Conservation (phyloP, 2,329 filamentous ascomycete genomes). For the Boeremia exigua region DNA sequence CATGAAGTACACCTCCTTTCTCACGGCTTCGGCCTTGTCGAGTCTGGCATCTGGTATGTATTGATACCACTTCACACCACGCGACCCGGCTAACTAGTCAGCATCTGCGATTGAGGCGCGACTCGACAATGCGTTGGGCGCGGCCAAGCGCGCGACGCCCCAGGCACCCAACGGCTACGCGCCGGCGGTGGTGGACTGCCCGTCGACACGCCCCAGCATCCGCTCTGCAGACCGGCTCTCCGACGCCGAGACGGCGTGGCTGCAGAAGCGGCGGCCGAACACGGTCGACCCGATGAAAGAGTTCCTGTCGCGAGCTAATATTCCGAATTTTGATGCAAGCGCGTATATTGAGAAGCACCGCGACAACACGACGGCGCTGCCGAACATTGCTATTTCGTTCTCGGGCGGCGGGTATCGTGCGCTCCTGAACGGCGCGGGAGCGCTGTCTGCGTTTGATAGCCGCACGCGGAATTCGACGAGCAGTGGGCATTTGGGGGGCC, state of each 20-base stretch:
- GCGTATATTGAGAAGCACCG: constrained; percentile 69
- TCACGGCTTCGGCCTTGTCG: constrained; percentile 39
- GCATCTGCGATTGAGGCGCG: constrained; percentile 9
- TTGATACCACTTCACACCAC: too few species aligned
- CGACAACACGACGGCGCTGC: constrained; percentile 63
- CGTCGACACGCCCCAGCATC: constrained; percentile 70
- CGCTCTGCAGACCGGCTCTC: constrained; percentile 70
- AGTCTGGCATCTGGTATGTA: constrained; percentile 40
- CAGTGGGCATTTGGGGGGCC: constrained; percentile 74
- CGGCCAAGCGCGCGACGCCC: constrained; percentile 54
- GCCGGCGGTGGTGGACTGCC: constrained; percentile 72
- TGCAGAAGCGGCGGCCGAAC: constrained; percentile 71
- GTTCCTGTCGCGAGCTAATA: constrained; percentile 73
- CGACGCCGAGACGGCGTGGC: constrained; percentile 74
- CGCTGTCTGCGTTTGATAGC: constrained; percentile 77
- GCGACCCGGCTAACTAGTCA: neutral
- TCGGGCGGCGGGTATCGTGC: constrained; percentile 88
- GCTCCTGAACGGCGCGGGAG: constrained; percentile 83
- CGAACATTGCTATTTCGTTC: constrained; percentile 76
- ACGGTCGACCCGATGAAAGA: constrained; percentile 77
- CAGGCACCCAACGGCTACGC: constrained; percentile 73
- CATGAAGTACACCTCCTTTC: constrained; percentile 38
- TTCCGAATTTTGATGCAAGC: constrained; percentile 78
- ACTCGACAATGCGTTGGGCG: constrained; percentile 22
- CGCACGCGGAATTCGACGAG: constrained; percentile 68